Evolutionary conservation across 345 rosid genomes (phyloP), one percentile per base, ranked within the genome.

Genomic region (Gossypium sturtianum): DNA sequence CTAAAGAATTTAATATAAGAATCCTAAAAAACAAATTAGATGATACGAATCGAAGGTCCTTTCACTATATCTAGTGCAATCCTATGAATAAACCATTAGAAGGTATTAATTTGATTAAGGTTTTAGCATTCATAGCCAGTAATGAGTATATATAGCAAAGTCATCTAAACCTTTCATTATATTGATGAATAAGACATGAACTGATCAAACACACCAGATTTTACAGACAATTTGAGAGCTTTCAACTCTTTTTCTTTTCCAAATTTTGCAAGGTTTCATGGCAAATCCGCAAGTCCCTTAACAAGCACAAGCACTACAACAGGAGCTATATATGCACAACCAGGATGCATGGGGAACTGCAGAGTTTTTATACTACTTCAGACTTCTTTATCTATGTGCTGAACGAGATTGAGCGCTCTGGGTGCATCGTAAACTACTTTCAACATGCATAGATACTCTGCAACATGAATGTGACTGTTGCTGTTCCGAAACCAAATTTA

Each of bases 301-400:
- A 56, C 62, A 48, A 49, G 72, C 72, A 68, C 57, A 49, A 68
- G 23, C 53, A 66, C 34, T 15, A 15, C 7, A 25, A 68, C n/a
- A 68, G 10, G 22, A 47, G 56, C 20, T 19, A 44, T 12, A 19
- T 2, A 51, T 43, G 12, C 23, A 43, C 70, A 43, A 68, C 12
- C 27, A 23, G 41, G 7, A 67, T 48, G 72, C 25, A 49, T 25
- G 44, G 7, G 12, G 41, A 48, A 25, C 58, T 25, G 58, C 72
- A 68, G 72, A 68, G n/a, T 25, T 23, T 49, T 66, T 20, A 11
- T 43, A 4, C 52, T 10, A 20, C 13, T 65, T 22, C 10, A 15
- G 47, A 44, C 16, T 65, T 65, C 52, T 19, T 43, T 65, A 65
- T 65, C 70, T 2, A 1, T 1, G 7, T 2, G 29, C 25, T 2